Conservation (phyloP, 768 basidiomycete species). For the Pulveroboletus sp. region DNA sequence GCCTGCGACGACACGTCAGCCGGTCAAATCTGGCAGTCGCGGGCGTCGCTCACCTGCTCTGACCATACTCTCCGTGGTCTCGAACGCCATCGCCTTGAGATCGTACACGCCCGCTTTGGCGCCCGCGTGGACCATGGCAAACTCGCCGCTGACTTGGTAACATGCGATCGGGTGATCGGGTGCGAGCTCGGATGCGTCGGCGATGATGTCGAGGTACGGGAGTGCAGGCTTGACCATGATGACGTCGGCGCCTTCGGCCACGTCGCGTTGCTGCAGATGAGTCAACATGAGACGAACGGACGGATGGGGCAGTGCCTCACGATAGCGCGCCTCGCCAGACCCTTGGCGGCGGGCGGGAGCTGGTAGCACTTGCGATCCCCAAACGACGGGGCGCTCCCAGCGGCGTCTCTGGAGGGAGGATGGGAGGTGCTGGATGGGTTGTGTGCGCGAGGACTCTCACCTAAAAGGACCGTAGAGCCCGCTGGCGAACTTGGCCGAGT, state of each 20-base stretch:
- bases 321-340: slow-evolving; percentile 89
- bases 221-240: slow-evolving; percentile 98
- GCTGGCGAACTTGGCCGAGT: slow-evolving; percentile 97
- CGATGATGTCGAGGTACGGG: slow-evolving; percentile 95
- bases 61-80: slow-evolving; percentile 86
- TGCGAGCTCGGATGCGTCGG: slow-evolving; percentile 78
- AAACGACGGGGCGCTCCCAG: slow-evolving; percentile 91
- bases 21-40: not conserved
- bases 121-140: slow-evolving; percentile 94
- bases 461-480: slow-evolving; percentile 94
- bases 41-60: slow-evolving; percentile 65
- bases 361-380: slow-evolving; percentile 99
- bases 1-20: slow-evolving; percentile 45
- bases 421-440: not conserved
- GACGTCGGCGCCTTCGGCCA: slow-evolving; percentile 90
- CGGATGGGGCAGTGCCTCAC: slow-evolving; percentile 45
- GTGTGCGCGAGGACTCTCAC: no score
- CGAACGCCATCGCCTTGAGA: slow-evolving; percentile 89
- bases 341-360: slow-evolving; percentile 82
- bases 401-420: slow-evolving; percentile 82
- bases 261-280: slow-evolving; percentile 71
- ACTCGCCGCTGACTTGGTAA: slow-evolving; percentile 97
- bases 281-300: not conserved
- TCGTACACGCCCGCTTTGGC: slow-evolving; percentile 93
- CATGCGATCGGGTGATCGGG: slow-evolving; percentile 91